These are phyloP conservation scores for Metschnikowia matae DNA, from an alignment of 805 yeast species.

Conservation along the genomic window DNA sequence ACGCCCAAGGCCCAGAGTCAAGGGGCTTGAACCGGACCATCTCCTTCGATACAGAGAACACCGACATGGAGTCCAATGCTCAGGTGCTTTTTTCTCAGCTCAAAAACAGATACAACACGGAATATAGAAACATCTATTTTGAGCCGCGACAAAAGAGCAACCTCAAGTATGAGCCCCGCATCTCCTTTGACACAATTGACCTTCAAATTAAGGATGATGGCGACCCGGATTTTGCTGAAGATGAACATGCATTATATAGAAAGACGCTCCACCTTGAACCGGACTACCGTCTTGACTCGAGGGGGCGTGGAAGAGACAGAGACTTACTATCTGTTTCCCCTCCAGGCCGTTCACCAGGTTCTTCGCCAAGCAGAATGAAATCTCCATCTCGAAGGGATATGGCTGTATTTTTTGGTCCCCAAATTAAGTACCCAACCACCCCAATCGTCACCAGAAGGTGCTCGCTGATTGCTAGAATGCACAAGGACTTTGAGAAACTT, in stretches of 20 bases:
- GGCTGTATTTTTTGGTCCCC: constrained; percentile 10
- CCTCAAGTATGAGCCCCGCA: constrained; percentile 30
- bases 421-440: constrained; percentile 32
- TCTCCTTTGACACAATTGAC: constrained; percentile 54
- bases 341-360: constrained; percentile 18
- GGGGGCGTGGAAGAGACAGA: constrained; percentile 17
- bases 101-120: constrained; percentile 12
- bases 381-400: constrained; percentile 17
- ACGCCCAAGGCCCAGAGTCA: neutral
- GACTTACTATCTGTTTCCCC: constrained; percentile 7
- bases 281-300: constrained; percentile 5
- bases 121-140: constrained; percentile 10
- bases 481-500: constrained; percentile 44
- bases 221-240: constrained; percentile 18
- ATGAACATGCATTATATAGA: constrained; percentile 13
- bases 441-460: constrained; percentile 41
- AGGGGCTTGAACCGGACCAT: neutral
- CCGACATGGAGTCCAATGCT: constrained; percentile 1
- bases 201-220: constrained; percentile 25
- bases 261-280: constrained; percentile 11
- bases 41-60: neutral
- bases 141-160: neutral
- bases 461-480: constrained; percentile 44
- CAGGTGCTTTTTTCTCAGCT: constrained; percentile 11
- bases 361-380: constrained; percentile 18